Conservation (phyloP, 768 basidiomycete species). For the Tulasnella sp. region DNA sequence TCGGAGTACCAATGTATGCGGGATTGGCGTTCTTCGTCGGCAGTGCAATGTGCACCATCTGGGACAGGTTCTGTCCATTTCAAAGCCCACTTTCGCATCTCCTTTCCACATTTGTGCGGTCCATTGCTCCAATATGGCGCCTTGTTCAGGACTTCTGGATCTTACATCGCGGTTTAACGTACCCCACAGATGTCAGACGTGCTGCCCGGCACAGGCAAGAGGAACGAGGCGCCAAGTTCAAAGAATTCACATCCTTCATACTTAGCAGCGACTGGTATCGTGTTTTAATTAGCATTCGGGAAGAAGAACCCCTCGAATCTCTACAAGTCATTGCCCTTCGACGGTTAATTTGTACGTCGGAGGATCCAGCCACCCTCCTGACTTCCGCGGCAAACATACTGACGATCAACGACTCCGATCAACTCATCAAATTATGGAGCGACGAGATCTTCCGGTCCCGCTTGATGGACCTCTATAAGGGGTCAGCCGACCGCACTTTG, state of each 20-base stretch:
- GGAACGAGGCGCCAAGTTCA: not conserved
- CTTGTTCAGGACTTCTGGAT: not conserved
- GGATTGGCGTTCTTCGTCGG: not conserved
- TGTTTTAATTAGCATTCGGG: not conserved
- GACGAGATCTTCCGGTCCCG: not conserved
- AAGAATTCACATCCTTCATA: not conserved
- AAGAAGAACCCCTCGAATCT: not conserved
- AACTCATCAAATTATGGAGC: not conserved
- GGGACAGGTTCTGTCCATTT: conserved; percentile 6
- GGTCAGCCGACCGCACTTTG: not conserved
- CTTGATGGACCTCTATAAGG: not conserved
- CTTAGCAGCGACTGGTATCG: not conserved
- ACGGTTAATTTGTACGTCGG: not conserved
- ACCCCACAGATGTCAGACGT: not conserved
- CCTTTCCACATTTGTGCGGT: not conserved
- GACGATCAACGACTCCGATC: not conserved
- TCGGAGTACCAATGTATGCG: not conserved
- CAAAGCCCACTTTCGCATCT: not conserved
- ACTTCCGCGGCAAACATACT: not conserved
- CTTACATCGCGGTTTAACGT: not conserved
- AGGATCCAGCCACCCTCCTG: not conserved
- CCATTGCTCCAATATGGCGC: not conserved
- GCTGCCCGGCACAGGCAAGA: not conserved
- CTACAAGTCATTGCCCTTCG: not conserved
- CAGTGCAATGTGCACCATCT: not conserved